Evolutionary conservation across 331 rosid genomes (phyloP), one percentile per base, ranked within the genome.

Genomic region (Arachis monticola): DNA sequence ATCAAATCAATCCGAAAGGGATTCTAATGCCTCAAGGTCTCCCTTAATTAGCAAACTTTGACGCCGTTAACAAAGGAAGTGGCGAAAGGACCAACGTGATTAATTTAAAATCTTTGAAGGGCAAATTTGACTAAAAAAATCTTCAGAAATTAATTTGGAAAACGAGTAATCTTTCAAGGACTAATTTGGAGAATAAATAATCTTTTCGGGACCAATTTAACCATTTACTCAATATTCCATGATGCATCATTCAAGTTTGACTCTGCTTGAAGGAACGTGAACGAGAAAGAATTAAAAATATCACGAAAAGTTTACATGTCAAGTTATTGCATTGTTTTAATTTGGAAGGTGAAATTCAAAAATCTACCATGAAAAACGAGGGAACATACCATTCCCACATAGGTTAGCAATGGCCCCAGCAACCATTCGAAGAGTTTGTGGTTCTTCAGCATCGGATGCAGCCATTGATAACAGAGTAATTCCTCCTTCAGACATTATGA

Each of bases 381-480:
- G 10, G 63, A 57, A 60, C 45, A 61, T 89, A 91, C 97, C 97
- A 73, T 91, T 89, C 74, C 97, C 96, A 63, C 97, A 89, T 59
- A 91, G 79, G 83, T 91, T 91, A 70, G 96, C 95, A 78, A 91
- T 85, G 68, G 92, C 96, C 58, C 93, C 92, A 41, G 93, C 93
- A 48, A 91, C 92, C 93, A 88, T 88, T 83, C 96, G 91, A 11
- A 91, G 91, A 69, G 97, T 91, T 77, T 91, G 96, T 44, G 97
- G 85, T 74, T 91, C 96, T 80, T 91, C 96, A 17, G 96, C 96
- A 81, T 90, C 93, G 69, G 92, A 87, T 38, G 96, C 93, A 67
- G 97, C 82, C 60, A 83, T 72, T 60, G 97, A 88, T 72, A 91
- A 81, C 57, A 89, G 84, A 79, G 93, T 86, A 35, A 91, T 83